Percentiles rank a stretch among this genome's conserved stretches.
phyloP scores from a whole-genome alignment of 2,329 filamentous ascomycete species.

The Fusarium denticulatum region DNA sequence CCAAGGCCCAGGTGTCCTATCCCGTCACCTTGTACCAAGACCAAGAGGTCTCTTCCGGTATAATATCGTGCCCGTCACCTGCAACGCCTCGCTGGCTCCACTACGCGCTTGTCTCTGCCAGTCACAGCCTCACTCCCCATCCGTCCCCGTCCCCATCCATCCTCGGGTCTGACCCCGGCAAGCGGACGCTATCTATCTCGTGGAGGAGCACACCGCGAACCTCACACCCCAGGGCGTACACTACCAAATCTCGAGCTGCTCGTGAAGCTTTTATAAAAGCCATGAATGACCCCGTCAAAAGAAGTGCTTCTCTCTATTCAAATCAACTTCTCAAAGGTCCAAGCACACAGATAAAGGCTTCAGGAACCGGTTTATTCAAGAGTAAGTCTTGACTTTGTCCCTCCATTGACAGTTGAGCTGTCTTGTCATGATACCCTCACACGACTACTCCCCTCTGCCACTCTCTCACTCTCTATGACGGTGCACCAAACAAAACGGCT shows the following conservation, averaged over 20 bases:
- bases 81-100: conserved; percentile 43
- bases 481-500: conserved; percentile 6
- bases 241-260: conserved; percentile 37
- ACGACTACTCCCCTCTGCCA: conserved; percentile 4
- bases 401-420: neutral
- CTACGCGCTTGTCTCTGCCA: conserved; percentile 44
- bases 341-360: conserved; percentile 51
- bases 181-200: conserved; percentile 44
- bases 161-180: conserved; percentile 43
- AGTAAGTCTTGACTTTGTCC: conserved; percentile 48
- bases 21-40: conserved; percentile 42
- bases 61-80: conserved; percentile 49
- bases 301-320: conserved; percentile 51
- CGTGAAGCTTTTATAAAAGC: conserved; percentile 51
- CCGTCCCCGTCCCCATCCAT: conserved; percentile 39
- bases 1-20: conserved; percentile 26
- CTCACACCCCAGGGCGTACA: conserved; percentile 40
- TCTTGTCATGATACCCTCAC: conserved; percentile 23
- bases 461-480: neutral
- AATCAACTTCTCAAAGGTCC: conserved; percentile 53
- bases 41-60: conserved; percentile 48
- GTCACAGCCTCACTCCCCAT: conserved; percentile 32
- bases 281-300: conserved; percentile 54
- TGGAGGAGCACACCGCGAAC: conserved; percentile 41
- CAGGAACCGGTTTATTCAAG: conserved; percentile 53